Base-by-base conservation (phyloP, 306 rosid species). In the Pyrus betulifolia region DNA sequence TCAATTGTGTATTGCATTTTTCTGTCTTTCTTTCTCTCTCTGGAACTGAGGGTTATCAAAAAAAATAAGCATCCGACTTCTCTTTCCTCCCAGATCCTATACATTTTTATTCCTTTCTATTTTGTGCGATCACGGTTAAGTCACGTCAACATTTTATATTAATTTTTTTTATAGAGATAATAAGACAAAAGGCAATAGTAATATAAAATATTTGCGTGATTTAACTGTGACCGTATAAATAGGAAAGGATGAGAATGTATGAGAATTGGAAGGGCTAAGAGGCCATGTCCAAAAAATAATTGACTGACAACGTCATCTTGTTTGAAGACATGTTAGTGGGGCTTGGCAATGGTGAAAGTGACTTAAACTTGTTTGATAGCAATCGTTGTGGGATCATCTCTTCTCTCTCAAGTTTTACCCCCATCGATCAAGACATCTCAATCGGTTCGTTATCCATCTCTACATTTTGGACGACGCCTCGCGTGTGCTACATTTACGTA, bases 361-460 rank as follows among this genome's bases (percentile, higher is more conserved):
- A 79, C 80, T 17, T 27, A 38, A 75, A 44, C 79, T 75, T 69
- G 77, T 67, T 64, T 18, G 61, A 38, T 74, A 14, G 67, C 51
- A 40, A 11, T 30, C 18, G 12, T 2, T 4, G n/a, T 80, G 70
- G 60, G 79, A n/a, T 69, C 80, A n/a, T 51, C 38, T 69, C 17
- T 22, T 57, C 17, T 21, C 17, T 3, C 27, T 9, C 18, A 49
- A 49, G 63, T 58, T 49, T 67, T 54, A 42, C 74, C 38, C 17
- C 74, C 23, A 28, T 11, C 5, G 64, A 63, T 28, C 54, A 74
- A 35, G 61, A 82, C 82, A 11, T 19, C 23, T n/a, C 14, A 51
- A 72, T 11, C 8, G 69, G 82, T 66, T 87, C 44, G 59, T 27
- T 25, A 60, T 74, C 78, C 54, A 72, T 66, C 67, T 28, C 71